These are phyloP conservation scores for Euphorbia lathyris DNA, from an alignment of 345 rosid genomes.

Conservation along the genomic window DNA sequence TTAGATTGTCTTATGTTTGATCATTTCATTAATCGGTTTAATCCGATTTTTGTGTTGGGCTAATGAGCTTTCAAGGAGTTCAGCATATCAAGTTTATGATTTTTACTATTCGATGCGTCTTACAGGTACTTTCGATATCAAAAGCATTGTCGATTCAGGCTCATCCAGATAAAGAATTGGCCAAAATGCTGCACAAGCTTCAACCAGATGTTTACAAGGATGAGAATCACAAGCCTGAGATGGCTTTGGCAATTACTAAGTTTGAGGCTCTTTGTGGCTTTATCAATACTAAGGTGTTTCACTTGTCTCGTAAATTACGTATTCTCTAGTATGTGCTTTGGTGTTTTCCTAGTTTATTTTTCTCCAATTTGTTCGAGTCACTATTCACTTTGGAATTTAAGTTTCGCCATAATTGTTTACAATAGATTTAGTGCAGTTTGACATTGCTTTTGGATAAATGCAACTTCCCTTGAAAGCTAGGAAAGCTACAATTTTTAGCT, in stretches of 20 bases:
- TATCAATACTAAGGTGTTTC: slow-evolving; percentile 58
- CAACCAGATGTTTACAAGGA: slow-evolving; percentile 79
- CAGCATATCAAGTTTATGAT: not conserved
- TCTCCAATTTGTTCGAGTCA: not conserved
- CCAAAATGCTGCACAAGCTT: slow-evolving; percentile 65
- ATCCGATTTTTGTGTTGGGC: no score
- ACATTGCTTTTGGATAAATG: no score
- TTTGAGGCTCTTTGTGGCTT: slow-evolving; percentile 95
- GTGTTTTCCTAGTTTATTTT: not conserved
- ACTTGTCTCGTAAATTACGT: slow-evolving; percentile 2
- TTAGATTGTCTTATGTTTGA: no score
- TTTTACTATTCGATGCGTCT: not conserved
- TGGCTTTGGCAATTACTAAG: slow-evolving; percentile 94
- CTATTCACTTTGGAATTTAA: no score
- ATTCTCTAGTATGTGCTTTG: not conserved
- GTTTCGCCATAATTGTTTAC: no score
- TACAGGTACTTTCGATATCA: slow-evolving; percentile 83
- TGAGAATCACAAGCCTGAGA: slow-evolving; percentile 93
- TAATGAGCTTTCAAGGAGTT: no score
- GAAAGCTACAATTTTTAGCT: no score
- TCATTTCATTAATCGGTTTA: no score
- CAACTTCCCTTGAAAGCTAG: no score
- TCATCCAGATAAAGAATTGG: slow-evolving; percentile 87
- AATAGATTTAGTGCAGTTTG: no score
- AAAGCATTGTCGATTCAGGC: slow-evolving; percentile 96